Percentiles rank a stretch among this genome's conserved stretches.
These are phyloP conservation scores for Exserohilum rostratum DNA, from an alignment of 2,329 filamentous ascomycete species.

Conservation along the genomic window DNA sequence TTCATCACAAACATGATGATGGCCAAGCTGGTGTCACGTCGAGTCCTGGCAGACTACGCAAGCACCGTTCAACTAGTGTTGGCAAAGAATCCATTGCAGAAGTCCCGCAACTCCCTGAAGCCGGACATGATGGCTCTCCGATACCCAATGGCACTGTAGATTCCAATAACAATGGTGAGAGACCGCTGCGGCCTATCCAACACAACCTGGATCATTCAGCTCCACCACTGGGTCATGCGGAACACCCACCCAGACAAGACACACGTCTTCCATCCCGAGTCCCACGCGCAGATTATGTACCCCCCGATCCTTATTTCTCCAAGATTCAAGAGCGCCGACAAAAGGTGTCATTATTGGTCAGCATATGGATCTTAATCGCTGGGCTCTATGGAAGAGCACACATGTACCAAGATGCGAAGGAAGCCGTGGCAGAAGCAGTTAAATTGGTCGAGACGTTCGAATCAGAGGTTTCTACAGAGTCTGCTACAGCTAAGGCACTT, in stretches of 20 bases:
- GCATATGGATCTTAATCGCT: slow-evolving; percentile 89
- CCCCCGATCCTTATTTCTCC: slow-evolving; percentile 57
- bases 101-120: slow-evolving; percentile 33
- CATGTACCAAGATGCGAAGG: slow-evolving; percentile 78
- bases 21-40: slow-evolving; percentile 46
- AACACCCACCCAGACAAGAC: slow-evolving; percentile 53
- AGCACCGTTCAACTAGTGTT: slow-evolving; percentile 49
- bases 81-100: slow-evolving; percentile 32
- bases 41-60: slow-evolving; percentile 47
- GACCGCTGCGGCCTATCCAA: slow-evolving; percentile 45
- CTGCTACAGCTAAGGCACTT: slow-evolving; percentile 67
- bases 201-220: slow-evolving; percentile 51
- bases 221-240: slow-evolving; percentile 46
- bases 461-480: slow-evolving; percentile 65
- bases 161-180: slow-evolving; percentile 42
- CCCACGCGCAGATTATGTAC: slow-evolving; percentile 41
- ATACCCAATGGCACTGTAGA: slow-evolving; percentile 18
- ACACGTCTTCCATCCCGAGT: slow-evolving; percentile 51
- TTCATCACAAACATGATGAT: slow-evolving; percentile 42
- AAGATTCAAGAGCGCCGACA: slow-evolving; percentile 60
- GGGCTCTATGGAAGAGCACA: slow-evolving; percentile 84
- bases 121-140: slow-evolving; percentile 23
- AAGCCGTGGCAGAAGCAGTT: slow-evolving; percentile 80
- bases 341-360: slow-evolving; percentile 66
- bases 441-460: slow-evolving; percentile 77